phyloP scores from a whole-genome alignment of 176 grass and related monocot species.

The Echinochloa phyllopogon region DNA sequence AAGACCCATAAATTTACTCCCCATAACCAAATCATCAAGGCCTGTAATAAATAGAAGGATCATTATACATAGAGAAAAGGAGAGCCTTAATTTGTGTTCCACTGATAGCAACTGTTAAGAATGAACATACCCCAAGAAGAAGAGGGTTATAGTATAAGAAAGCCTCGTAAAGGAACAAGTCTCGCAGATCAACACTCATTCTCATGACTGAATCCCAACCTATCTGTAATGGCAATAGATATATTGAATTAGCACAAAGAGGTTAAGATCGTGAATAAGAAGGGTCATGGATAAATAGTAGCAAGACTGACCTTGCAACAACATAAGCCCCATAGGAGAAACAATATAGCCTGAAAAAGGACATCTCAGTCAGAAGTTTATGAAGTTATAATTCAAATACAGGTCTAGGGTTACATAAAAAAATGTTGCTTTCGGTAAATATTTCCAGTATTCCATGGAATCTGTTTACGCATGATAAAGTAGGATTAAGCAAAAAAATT shows the following conservation, averaged over 20 bases:
- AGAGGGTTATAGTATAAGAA: conserved; percentile 99
- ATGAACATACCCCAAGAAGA: conserved; percentile 81
- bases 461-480: no score
- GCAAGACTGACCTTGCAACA: conserved; percentile 85
- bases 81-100: not conserved
- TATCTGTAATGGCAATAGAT: conserved; percentile 61
- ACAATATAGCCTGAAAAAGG: conserved; percentile 77
- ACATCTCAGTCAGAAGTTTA: not conserved
- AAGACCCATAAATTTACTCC: conserved; percentile 98
- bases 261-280: not conserved
- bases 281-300: not conserved
- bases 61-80: not conserved
- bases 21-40: conserved; percentile 98
- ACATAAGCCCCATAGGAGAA: conserved; percentile 86
- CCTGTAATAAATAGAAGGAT: conserved; percentile 57
- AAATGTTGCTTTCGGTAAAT: not conserved
- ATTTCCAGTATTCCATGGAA: not conserved
- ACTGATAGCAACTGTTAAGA: conserved; percentile 18
- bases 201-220: conserved; percentile 93
- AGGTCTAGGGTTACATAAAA: not conserved
- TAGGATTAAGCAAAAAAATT: not conserved
- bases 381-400: not conserved
- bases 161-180: conserved; percentile 93
- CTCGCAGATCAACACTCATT: conserved; percentile 89
- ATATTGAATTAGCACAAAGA: conserved; percentile 2